A percentile compares a stretch with the other conserved stretches of the same genome.
Evolutionary conservation across 2,329 filamentous ascomycete species (phyloP).

Genomic region (Diaporthe aspalathi): DNA sequence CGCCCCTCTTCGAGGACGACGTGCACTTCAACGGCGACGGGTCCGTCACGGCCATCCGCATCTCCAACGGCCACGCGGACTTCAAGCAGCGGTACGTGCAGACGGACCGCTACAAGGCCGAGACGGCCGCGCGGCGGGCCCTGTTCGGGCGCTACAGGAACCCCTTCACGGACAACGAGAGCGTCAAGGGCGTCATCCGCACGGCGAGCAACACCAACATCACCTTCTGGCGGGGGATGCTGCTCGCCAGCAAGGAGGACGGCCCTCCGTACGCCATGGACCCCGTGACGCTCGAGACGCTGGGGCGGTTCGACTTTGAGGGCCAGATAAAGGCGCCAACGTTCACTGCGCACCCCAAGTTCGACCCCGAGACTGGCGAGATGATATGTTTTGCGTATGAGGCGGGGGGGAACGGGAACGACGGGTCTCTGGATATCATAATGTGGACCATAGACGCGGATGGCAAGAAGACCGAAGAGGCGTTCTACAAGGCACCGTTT

Average conservation of each 20-base stretch:
- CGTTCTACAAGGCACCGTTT: constrained; percentile 62
- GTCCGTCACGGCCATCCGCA: constrained; percentile 54
- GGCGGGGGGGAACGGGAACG: constrained; percentile 55
- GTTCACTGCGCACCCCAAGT: constrained; percentile 65
- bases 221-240: constrained; percentile 66
- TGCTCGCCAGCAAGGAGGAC: constrained; percentile 68
- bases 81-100: constrained; percentile 57
- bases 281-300: constrained; percentile 60
- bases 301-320: constrained; percentile 63
- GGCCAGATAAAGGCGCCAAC: constrained; percentile 60
- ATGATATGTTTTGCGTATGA: constrained; percentile 65
- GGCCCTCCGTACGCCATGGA: constrained; percentile 64
- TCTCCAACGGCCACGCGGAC: constrained; percentile 54
- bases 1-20: constrained; percentile 66
- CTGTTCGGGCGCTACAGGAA: constrained; percentile 69
- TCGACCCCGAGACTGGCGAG: constrained; percentile 62
- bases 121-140: constrained; percentile 46
- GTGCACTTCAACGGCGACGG: constrained; percentile 53
- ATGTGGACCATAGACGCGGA: constrained; percentile 58
- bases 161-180: constrained; percentile 66
- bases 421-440: constrained; percentile 57
- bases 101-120: constrained; percentile 50
- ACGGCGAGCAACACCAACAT: constrained; percentile 71
- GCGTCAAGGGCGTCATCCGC: constrained; percentile 64
- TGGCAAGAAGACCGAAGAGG: constrained; percentile 58